Percentiles rank a stretch among this genome's conserved stretches.
phyloP scores from a whole-genome alignment of 371 early-diverging fungal species.

The Circinella minor region DNA sequence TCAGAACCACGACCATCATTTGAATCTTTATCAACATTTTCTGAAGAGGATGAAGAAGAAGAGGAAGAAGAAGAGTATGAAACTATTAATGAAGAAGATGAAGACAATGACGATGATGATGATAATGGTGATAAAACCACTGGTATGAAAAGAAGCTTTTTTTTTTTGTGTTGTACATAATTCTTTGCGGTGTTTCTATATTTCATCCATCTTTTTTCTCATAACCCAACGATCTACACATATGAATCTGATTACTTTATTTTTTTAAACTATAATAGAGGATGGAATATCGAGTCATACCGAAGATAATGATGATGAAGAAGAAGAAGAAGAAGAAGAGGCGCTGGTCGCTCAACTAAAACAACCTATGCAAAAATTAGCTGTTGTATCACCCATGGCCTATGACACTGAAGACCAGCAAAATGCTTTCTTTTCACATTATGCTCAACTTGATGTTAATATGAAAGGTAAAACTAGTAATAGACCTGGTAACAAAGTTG shows the following conservation, averaged over 20 bases:
- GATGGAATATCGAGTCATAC: not conserved
- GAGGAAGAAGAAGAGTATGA: not conserved
- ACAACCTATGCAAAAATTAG: conserved; percentile 5
- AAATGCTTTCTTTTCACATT: conserved; percentile 21
- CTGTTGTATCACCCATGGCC: conserved; percentile 21
- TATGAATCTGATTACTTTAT: too few relatives aligned
- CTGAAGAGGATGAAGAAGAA: conserved; percentile 2
- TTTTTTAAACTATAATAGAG: not conserved
- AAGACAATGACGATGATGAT: not conserved
- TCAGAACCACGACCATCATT: not conserved
- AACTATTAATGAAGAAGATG: not conserved
- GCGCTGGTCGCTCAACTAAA: conserved; percentile 5
- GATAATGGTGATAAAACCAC: not conserved
- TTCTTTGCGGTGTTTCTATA: not conserved
- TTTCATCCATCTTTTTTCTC: not conserved
- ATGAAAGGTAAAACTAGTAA: not conserved
- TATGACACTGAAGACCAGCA: conserved; percentile 21
- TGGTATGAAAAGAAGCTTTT: not conserved
- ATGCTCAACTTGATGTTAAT: not conserved
- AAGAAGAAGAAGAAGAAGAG: conserved; percentile 3
- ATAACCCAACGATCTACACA: not conserved
- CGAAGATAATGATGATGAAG: not conserved
- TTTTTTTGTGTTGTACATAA: too few relatives aligned
- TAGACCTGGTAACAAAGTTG: conserved; percentile 49
- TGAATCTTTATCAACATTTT: conserved; percentile 1